Evolutionary conservation across 2,329 filamentous ascomycete species (phyloP).

Genomic region (Nakataea oryzae): DNA sequence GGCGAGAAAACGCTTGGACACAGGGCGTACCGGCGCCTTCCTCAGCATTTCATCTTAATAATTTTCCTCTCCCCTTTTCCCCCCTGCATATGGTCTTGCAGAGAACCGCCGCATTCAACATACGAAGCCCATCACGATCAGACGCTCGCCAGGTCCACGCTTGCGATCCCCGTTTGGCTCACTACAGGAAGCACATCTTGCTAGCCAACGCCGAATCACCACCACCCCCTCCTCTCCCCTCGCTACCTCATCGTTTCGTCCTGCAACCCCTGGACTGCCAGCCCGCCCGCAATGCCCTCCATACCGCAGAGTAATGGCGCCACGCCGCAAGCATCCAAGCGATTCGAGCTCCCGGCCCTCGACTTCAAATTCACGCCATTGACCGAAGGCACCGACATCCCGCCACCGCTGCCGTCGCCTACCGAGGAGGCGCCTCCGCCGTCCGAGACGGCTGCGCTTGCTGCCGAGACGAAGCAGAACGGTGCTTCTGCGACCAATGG

Average conservation of each 20-base stretch:
- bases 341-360: slow-evolving; percentile 47
- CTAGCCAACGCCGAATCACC: neutral
- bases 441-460: slow-evolving; percentile 27
- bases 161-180: neutral
- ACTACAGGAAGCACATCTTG: neutral
- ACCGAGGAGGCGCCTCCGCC: slow-evolving; percentile 35
- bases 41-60: neutral
- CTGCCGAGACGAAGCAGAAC: slow-evolving; percentile 10
- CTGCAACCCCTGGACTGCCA: neutral
- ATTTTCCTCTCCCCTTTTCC: neutral
- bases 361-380: slow-evolving; percentile 48
- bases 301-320: slow-evolving; percentile 11
- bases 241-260: neutral
- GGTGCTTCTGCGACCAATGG: slow-evolving; percentile 24
- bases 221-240: neutral
- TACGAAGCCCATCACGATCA: neutral
- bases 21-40: neutral
- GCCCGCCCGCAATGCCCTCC: slow-evolving; percentile 14
- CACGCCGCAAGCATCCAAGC: slow-evolving; percentile 12
- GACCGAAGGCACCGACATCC: slow-evolving; percentile 51
- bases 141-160: neutral
- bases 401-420: slow-evolving; percentile 46
- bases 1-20: neutral
- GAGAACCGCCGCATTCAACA: neutral
- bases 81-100: neutral